These are phyloP conservation scores for Verticillium dahliae DNA, from an alignment of 2,329 filamentous ascomycete genomes.

Conservation along the genomic window DNA sequence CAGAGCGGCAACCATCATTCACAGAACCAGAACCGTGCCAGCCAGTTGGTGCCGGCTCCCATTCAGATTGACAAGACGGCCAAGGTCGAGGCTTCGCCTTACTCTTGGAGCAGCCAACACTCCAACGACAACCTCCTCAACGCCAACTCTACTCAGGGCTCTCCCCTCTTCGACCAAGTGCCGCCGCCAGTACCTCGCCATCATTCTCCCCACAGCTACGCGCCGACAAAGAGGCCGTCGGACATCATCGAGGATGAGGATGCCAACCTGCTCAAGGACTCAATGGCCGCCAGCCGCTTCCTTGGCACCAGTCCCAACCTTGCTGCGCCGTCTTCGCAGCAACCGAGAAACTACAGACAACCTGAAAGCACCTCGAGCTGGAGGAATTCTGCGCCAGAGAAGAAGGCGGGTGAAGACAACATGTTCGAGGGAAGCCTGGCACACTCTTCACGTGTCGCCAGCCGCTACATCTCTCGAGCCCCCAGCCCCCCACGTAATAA, in stretches of 20 bases:
- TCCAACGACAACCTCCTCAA: conserved; percentile 42
- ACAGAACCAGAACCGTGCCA: conserved; percentile 25
- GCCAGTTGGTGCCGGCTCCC: conserved; percentile 35
- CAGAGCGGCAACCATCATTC: conserved; percentile 21
- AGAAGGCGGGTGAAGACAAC: conserved; percentile 42
- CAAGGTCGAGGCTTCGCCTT: conserved; percentile 36
- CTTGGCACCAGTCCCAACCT: conserved; percentile 18
- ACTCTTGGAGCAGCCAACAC: conserved; percentile 45
- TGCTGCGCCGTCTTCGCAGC: conserved; percentile 17
- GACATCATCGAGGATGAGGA: conserved; percentile 45
- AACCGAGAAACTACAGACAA: conserved; percentile 15
- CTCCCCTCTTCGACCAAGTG: conserved; percentile 25
- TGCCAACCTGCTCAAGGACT: conserved; percentile 44
- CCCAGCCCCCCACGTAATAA: conserved; percentile 52
- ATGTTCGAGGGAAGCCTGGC: conserved; percentile 44
- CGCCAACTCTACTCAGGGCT: conserved; percentile 21
- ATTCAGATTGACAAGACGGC: conserved; percentile 38
- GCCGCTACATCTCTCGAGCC: conserved; percentile 26
- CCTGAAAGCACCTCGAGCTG: conserved; percentile 1
- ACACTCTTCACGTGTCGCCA: conserved; percentile 27
- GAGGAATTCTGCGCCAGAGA: conserved; percentile 12
- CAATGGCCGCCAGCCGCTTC: conserved; percentile 41
- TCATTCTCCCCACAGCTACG: conserved; percentile 19
- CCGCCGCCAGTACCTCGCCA: conserved; percentile 35
- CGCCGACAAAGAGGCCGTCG: conserved; percentile 23